Evolutionary conservation across 106 monocot genomes (phyloP), one percentile per base, ranked within the genome.

Genomic region (Apostasia ramifera): DNA sequence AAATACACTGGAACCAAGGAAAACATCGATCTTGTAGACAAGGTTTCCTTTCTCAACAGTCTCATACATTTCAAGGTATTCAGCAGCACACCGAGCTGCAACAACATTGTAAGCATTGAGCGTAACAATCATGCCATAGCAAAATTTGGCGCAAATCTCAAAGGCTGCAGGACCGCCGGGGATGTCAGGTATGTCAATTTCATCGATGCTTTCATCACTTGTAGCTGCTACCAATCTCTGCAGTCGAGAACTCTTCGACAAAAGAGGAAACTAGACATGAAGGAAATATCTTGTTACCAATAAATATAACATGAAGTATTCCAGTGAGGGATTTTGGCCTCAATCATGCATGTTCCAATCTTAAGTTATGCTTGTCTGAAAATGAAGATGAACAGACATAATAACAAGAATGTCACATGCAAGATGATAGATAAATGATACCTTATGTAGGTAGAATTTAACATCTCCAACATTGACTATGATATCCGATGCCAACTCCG

Each of bases 401-500:
- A 62, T 12, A 62, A 59, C 3, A 62, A 3, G 43, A 44, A n/a
- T 40, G 9, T 50, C 8, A 0, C 50, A 50, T 5, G 8, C 50
- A 50, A 50, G 4, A 44, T 9, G 44, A 12, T 2, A 62, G 0
- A 44, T 62, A 3, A 44, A 13, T 44, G 62, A 44, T 91, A 95
- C 94, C 94, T 91, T 95, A 80, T 95, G 94, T 49, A 95, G 77
- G 67, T 86, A 79, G 63, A 95, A 95, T 58, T 83, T 91, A 6
- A 77, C 75, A 14, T 78, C 81, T n/a, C 91, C 85, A 1, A 88
- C 79, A 65, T 65, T 80, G 50, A 95, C 66, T 67, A 81, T 76
- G 45, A 91, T 81, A 57, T 95, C 94, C 57, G 81, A 81, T 61
- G 88, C 79, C 68, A 88, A 61, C 54, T 95, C 94, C 52, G 86